These are phyloP conservation scores for Oropetium thomaeum DNA, from an alignment of 176 grass and related monocot species.

Conservation along the genomic window DNA sequence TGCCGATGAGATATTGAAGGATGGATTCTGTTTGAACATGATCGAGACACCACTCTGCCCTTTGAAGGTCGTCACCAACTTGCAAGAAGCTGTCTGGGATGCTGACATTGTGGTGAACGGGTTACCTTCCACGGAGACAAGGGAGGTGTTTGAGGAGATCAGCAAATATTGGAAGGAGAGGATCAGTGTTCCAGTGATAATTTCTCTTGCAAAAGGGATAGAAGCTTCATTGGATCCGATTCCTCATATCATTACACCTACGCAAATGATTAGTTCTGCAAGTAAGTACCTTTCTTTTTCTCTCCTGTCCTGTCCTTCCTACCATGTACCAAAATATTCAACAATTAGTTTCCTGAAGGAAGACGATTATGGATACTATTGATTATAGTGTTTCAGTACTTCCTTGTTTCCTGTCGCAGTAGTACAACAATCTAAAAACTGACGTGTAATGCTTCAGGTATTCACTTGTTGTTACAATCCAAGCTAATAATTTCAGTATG, in stretches of 20 bases:
- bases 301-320: conserved; percentile 9
- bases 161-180: conserved; percentile 97
- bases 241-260: conserved; percentile 86
- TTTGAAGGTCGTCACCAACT: conserved; percentile 91
- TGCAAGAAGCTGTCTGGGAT: conserved; percentile 98
- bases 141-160: conserved; percentile 93
- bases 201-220: conserved; percentile 90
- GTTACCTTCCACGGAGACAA: conserved; percentile 80
- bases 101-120: conserved; percentile 96
- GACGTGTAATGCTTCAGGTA: neutral
- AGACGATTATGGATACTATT: conserved; percentile 4
- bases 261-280: conserved; percentile 90
- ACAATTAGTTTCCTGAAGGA: neutral
- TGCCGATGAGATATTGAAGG: conserved; percentile 89
- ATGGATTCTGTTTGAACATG: conserved; percentile 93
- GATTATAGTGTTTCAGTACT: neutral
- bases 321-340: neutral
- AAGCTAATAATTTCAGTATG: conserved; percentile 12
- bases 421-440: neutral
- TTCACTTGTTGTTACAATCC: neutral
- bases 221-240: conserved; percentile 73
- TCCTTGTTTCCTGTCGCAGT: neutral
- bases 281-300: conserved; percentile 47
- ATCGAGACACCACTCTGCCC: conserved; percentile 89
- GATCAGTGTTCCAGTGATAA: conserved; percentile 80